Base-by-base conservation (phyloP, 768 basidiomycete species). In the Russula sp. region DNA sequence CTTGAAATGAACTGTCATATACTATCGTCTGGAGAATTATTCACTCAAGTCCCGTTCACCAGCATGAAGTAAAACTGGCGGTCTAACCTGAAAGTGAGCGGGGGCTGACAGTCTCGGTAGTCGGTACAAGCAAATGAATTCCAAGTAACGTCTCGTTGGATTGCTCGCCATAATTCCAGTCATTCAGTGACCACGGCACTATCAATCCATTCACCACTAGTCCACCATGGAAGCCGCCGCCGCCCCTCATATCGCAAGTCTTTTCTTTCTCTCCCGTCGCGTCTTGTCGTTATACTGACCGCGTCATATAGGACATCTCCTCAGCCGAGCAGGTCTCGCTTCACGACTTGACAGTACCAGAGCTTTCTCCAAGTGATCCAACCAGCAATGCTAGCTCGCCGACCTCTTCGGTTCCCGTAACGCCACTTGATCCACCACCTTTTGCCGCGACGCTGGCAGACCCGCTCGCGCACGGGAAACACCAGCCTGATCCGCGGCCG, bases 301-400 rank as follows among this genome's bases (percentile, higher is more conserved):
- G 7, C 28, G 14, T 8, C 28, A 34, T 28, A 46, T 32, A 65
- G 64, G 59, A 65, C 32, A 65, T 52, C 16, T 4, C 59, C 7
- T 49, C 64, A 61, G 63, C 59, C 24, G 64, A 65, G 64, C 64
- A 61, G 64, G 64, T 50, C 64, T 65, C 64, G 55, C 64, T 51
- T 18, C 55, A 42, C 40, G 49, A 51, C 9, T n/a, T 52, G 20
- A 61, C 48, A 3, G 48, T 61, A 36, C 64, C 64, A 6, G 64
- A 51, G 42, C 64, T 65, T n/a, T 65, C 64, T 18, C 59, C 64
- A 8, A 61, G 49, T n/a, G 55, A 61, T 9, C 55, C 49, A 11
- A 46, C 9, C 3, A 65, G 59, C 59, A 52, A 14, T 18, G 54
- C 55, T 30, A 61, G 38, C 32, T 61, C 64, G 30, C 64, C 64